Evolutionary conservation across 345 rosid species (phyloP), one percentile per base, ranked within the genome.

Genomic region (Pistacia vera): DNA sequence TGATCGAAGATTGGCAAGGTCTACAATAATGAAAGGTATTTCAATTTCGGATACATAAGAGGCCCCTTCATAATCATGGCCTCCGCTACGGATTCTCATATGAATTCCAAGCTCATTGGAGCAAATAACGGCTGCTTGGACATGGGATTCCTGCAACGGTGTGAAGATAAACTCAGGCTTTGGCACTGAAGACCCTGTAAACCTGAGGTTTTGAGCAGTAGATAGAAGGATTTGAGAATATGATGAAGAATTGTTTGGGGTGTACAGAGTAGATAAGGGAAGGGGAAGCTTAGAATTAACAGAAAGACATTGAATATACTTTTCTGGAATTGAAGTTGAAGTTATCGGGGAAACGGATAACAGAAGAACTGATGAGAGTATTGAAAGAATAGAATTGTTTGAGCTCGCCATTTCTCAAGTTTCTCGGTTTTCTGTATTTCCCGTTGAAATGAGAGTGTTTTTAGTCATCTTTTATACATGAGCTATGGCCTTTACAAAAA

Each of bases 351-450:
- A 63, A 16, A 11, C 49, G 17, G 22, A 63, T 17, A 63, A 6
- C 67, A 63, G 66, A 85, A 8, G 5, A 90, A n/a, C 61, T 41
- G 10, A 7, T 13, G 48, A 33, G 0, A 63, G 46, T 33, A 63
- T 4, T 35, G 3, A 35, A 35, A 63, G 12, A 4, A 63, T 14
- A 48, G 2, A 8, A 16, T n/a, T 63, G 22, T 8, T 5, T 16
- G 22, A 63, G 46, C 46, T 41, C 8, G 1, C 84, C 86, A 69
- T 74, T 65, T 83, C 89, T 25, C 25, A 25, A 25, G 25, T 1
- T 25, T 25, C 25, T 25, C 25, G 25, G 25, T 25, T 25, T 25
- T 25, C 25, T 25, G 25, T 25, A 25, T 25, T 25, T 25, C 25
- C 25, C 25, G 25, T 25, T 25, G 25, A 25, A 25, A 25, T 25